Percentiles rank a stretch among this genome's conserved stretches.
Conservation (phyloP, 2,329 filamentous ascomycete genomes). For the Lasiodiplodia sp. region DNA sequence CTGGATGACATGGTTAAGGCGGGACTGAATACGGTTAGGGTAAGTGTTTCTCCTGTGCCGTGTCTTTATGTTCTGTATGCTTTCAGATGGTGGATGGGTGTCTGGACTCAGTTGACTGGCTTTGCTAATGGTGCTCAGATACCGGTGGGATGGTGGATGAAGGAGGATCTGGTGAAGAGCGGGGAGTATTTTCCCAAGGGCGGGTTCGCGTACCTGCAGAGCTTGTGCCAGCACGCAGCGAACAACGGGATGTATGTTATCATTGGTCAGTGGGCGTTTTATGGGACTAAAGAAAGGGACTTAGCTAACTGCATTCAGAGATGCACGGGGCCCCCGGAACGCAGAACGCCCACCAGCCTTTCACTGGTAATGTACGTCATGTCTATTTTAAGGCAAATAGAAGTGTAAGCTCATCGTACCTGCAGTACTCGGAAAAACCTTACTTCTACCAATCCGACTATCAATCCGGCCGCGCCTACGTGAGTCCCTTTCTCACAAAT, state of each 20-base stretch:
- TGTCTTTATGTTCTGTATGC: neutral
- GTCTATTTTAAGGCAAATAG: neutral
- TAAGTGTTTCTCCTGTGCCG: neutral
- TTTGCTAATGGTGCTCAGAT: conserved; percentile 39
- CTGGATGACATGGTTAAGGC: conserved; percentile 58
- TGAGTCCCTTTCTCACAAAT: neutral
- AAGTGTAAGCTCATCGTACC: neutral
- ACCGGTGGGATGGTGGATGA: conserved; percentile 64
- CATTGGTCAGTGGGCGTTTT: conserved; percentile 38
- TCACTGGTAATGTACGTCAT: conserved; percentile 52
- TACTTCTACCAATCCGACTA: conserved; percentile 63
- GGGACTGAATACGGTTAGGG: conserved; percentile 61
- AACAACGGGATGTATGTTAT: conserved; percentile 62
- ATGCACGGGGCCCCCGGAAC: conserved; percentile 60
- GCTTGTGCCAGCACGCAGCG: conserved; percentile 57
- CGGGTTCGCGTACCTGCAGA: conserved; percentile 37
- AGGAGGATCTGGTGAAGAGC: conserved; percentile 56
- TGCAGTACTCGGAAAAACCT: conserved; percentile 46
- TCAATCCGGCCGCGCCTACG: conserved; percentile 62
- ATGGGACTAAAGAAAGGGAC: neutral
- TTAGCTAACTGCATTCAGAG: neutral
- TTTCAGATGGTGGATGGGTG: neutral
- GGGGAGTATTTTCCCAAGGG: conserved; percentile 60
- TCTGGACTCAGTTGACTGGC: neutral
- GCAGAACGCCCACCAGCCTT: conserved; percentile 55